Evolutionary conservation across 768 basidiomycete species (phyloP).

Genomic region (Amanita molliuscula): DNA sequence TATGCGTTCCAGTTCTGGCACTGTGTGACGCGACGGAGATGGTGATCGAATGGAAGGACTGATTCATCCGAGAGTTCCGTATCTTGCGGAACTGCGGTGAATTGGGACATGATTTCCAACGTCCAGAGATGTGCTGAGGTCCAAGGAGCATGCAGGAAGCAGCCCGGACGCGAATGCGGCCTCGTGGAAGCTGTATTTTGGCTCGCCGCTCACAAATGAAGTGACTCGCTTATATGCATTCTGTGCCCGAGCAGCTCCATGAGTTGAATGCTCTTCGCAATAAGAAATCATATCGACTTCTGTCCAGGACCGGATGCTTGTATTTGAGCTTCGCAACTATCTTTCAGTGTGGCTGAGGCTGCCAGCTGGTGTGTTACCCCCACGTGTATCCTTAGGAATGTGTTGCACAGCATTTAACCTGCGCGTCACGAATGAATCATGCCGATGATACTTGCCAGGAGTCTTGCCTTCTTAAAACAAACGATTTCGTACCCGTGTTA

Average conservation of each 20-base stretch:
- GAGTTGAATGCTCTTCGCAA: too few species aligned
- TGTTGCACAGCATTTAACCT: conserved; percentile 74
- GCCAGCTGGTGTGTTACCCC: too few species aligned
- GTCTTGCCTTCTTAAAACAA: background rate
- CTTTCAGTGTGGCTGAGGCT: too few species aligned
- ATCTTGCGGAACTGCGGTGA: background rate
- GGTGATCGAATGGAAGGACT: background rate
- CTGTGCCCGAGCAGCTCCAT: conserved; percentile 9
- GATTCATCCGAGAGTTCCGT: background rate
- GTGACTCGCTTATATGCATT: conserved; percentile 59
- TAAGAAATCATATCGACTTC: too few species aligned
- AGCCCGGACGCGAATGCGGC: conserved; percentile 55
- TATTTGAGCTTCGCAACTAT: too few species aligned
- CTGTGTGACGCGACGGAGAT: background rate
- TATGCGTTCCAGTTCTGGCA: background rate
- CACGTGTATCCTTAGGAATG: conserved; percentile 39
- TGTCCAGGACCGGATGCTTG: conserved; percentile 53
- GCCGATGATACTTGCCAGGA: background rate
- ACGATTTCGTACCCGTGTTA: too few species aligned
- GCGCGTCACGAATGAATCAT: background rate
- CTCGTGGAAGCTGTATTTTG: conserved; percentile 76
- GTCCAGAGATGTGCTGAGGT: background rate
- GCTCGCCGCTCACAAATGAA: conserved; percentile 62
- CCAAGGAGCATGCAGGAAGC: background rate
- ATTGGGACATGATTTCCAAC: background rate